These are phyloP conservation scores for Xylaria sp. DNA, from an alignment of 2,329 filamentous ascomycete species.

Conservation along the genomic window DNA sequence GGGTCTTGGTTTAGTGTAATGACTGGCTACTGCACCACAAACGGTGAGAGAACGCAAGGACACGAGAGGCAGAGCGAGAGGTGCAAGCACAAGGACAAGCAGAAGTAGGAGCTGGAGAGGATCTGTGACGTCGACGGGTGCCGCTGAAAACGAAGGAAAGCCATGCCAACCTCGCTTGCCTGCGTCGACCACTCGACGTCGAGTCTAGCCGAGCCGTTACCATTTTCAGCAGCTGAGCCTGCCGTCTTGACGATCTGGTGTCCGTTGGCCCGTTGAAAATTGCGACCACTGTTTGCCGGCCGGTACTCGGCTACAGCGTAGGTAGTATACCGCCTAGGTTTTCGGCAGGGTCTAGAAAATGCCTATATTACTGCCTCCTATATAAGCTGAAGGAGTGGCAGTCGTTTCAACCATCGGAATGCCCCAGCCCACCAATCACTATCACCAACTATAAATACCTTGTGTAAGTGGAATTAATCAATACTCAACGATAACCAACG, in stretches of 20 bases:
- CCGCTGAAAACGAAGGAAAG: constrained; percentile 16
- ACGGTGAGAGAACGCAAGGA: background rate
- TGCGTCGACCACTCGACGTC: constrained; percentile 16
- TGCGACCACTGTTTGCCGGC: constrained; percentile 23
- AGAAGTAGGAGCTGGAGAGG: background rate
- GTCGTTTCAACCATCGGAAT: constrained; percentile 4
- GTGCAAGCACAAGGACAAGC: too few species aligned
- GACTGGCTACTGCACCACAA: background rate
- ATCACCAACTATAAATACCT: constrained; percentile 4
- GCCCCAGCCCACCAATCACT: constrained; percentile 6
- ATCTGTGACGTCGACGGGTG: constrained; percentile 1
- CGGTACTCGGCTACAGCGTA: constrained; percentile 8
- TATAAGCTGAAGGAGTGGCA: background rate
- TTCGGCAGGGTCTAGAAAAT: background rate
- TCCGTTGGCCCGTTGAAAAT: background rate
- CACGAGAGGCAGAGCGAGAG: background rate
- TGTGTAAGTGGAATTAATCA: background rate
- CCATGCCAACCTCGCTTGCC: constrained; percentile 24
- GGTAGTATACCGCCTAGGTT: background rate
- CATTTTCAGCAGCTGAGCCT: constrained; percentile 26
- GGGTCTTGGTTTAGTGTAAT: constrained; percentile 5
- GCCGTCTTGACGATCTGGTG: constrained; percentile 13
- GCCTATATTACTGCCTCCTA: background rate
- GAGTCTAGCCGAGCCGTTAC: constrained; percentile 22
- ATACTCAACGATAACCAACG: background rate